Evolutionary conservation across 2,329 filamentous ascomycete genomes (phyloP), one percentile per base, ranked within the genome.

Genomic region (Elsinoe fawcettii): DNA sequence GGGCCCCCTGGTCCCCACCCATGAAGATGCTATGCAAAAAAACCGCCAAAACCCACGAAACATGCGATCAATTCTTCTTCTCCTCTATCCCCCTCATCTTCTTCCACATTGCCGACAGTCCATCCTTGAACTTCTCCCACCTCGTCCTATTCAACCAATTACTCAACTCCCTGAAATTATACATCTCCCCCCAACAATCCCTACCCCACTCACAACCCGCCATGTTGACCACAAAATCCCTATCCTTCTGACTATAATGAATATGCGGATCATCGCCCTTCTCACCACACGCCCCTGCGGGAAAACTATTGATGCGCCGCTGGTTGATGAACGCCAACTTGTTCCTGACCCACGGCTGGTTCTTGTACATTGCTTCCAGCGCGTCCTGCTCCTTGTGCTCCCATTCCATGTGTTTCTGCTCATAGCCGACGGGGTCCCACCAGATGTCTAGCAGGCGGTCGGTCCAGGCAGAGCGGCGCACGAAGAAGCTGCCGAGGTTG

Each of bases 391-490:
- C 93, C 71, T 97, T 97, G 77, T 99, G 93, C 67, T 93, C 91
- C 93, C 93, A 99, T 61, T 93, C 83, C 91, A 96, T 96, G 71
- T 99, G 93, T 70, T 90, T 95, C 74, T 99, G 93, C 74, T 99
- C 93, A 71, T 99, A 99, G 58, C 87, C 84, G 27, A 97, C 91
- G 0, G 93, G 93, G 67, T 99, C 93, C 93, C 93, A 99, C 93
- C 93, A 99, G 55, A 96, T 81, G 67, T 99, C 93, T 34, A 99
- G 81, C 16, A 99, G 75, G 3, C 90, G 86, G 66, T 97, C 92
- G 0, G 91, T 89, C 89, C 91, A 99, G 23, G 84, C 77, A 66
- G 88, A 89, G 60, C 93, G 84, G 51, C 85, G 84, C 44, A 96
- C 75, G 71, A 99, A 93, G 77, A 99, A 99, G 14, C 90, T 96